Conservation (phyloP, 140 eudicot species). For the Stevia rebaudiana region DNA sequence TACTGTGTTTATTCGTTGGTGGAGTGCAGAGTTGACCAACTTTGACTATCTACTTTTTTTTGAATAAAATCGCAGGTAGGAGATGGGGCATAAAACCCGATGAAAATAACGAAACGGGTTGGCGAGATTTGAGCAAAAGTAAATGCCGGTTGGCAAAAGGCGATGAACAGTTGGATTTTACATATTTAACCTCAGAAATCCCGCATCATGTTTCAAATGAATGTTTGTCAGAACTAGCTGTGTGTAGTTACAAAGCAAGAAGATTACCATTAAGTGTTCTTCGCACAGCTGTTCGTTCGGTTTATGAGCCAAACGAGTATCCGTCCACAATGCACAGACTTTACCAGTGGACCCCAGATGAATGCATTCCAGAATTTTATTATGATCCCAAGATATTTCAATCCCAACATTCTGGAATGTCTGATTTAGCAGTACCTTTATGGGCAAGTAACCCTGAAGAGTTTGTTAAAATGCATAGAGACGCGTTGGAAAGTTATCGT, state of each 20-base stretch:
- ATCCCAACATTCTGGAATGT: slow-evolving; percentile 78
- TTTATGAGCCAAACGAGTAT: slow-evolving; percentile 96
- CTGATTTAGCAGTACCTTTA: slow-evolving; percentile 81
- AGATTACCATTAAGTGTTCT: slow-evolving; percentile 85
- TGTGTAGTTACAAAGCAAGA: slow-evolving; percentile 98
- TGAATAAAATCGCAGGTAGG: slow-evolving; percentile 85
- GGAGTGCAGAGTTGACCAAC: slow-evolving; percentile 84
- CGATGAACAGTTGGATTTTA: slow-evolving; percentile 94
- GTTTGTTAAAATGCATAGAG: slow-evolving; percentile 75
- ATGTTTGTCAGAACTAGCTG: slow-evolving; percentile 94
- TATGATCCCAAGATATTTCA: slow-evolving; percentile 68
- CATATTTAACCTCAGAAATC: slow-evolving; percentile 89
- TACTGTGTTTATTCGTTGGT: slow-evolving; percentile 67
- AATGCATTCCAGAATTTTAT: slow-evolving; percentile 95
- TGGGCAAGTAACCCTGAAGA: slow-evolving; percentile 87
- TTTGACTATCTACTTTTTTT: slow-evolving; percentile 77
- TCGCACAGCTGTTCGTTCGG: slow-evolving; percentile 89
- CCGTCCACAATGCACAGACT: slow-evolving; percentile 95
- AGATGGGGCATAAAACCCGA: slow-evolving; percentile 96
- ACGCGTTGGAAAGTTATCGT: slow-evolving; percentile 75
- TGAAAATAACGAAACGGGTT: slow-evolving; percentile 54
- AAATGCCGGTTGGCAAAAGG: slow-evolving; percentile 99
- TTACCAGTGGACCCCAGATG: slow-evolving; percentile 98
- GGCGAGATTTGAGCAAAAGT: slow-evolving; percentile 89
- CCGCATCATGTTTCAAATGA: slow-evolving; percentile 99